phyloP scores from a whole-genome alignment of 495 filamentous ascomycete species.

The Annulohypoxylon bovei region DNA sequence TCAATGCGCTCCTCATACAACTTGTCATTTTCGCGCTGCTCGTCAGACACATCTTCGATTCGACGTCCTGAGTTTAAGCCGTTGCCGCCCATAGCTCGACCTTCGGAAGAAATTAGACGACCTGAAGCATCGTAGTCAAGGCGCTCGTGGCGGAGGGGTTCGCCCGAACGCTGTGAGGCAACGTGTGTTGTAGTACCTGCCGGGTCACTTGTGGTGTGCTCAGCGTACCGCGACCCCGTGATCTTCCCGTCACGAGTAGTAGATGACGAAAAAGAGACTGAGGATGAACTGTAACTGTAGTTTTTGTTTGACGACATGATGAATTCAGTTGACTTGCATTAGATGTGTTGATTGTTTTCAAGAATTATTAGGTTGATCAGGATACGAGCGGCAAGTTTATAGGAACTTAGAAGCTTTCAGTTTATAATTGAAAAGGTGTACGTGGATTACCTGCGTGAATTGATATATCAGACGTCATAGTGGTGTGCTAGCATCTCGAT shows the following conservation, averaged over 20 bases:
- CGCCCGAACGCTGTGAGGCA: conserved; percentile 24
- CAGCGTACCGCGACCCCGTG: conserved; percentile 23
- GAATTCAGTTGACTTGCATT: background rate
- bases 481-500: background rate
- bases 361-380: background rate
- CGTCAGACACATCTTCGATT: conserved; percentile 40
- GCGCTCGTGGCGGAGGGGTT: conserved; percentile 25
- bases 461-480: background rate
- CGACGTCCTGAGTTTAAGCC: conserved; percentile 16
- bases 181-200: conserved; percentile 24
- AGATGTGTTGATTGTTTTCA: background rate
- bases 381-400: no score
- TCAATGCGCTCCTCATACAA: conserved; percentile 77
- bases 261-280: conserved; percentile 33
- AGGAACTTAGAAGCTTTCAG: background rate
- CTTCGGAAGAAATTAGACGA: conserved; percentile 23
- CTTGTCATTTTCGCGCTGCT: conserved; percentile 62
- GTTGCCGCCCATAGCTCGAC: conserved; percentile 7
- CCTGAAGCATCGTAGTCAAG: conserved; percentile 36
- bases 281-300: conserved; percentile 26
- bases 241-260: conserved; percentile 33
- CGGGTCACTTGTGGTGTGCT: conserved; percentile 27
- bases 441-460: background rate
- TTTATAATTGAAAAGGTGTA: background rate
- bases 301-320: conserved; percentile 29